These are phyloP conservation scores for Eucalyptus decipiens DNA, from an alignment of 345 rosid genomes.

Conservation along the genomic window DNA sequence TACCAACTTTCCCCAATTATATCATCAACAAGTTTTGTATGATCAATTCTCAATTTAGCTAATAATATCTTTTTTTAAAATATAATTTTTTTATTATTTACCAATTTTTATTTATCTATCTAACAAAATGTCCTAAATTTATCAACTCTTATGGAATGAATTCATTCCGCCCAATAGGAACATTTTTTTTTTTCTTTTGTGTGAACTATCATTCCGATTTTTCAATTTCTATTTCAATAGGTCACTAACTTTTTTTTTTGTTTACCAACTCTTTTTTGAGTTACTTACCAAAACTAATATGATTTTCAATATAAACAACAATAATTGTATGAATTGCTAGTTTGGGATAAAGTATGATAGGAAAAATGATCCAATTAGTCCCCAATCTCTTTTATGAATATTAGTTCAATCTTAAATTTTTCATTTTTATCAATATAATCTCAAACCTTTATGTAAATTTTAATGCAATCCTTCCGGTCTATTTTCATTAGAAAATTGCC, in stretches of 20 bases:
- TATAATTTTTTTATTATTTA: not conserved
- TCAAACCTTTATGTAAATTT: not conserved
- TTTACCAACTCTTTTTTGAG: not conserved
- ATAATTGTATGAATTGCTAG: not conserved
- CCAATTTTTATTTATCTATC: not conserved
- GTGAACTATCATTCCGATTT: not conserved
- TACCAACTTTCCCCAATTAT: not conserved
- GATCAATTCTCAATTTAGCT: not conserved
- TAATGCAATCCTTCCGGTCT: accelerated
- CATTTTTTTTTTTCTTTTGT: no score
- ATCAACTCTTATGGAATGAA: not conserved
- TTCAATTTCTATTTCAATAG: no score
- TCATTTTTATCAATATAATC: not conserved
- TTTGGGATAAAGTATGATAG: not conserved
- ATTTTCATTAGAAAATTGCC: not conserved
- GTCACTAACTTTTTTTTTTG: not conserved
- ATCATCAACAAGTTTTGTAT: not conserved
- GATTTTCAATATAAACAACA: not conserved
- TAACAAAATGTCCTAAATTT: not conserved
- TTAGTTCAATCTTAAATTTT: not conserved
- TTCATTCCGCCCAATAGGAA: no score
- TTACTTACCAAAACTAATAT: not conserved
- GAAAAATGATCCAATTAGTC: not conserved
- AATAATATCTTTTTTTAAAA: not conserved
- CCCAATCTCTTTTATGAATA: accelerated